Evolutionary conservation across 768 basidiomycete species (phyloP).

Genomic region (Strobilomyces confusus): DNA sequence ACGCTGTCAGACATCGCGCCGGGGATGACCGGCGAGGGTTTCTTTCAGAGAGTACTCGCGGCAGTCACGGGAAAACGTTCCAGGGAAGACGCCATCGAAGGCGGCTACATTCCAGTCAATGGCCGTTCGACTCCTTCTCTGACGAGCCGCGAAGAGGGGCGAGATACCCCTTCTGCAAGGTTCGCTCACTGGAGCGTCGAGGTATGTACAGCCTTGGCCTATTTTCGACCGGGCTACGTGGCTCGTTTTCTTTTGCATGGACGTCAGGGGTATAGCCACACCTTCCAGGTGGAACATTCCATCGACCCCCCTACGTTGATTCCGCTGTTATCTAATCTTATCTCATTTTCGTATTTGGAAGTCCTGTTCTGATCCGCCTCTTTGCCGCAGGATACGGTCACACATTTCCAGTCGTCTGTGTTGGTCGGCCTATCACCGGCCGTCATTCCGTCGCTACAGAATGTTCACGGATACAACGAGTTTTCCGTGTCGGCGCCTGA

Average conservation of each 20-base stretch:
- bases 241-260: neutral
- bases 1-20: constrained; percentile 29
- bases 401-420: constrained; percentile 63
- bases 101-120: constrained; percentile 35
- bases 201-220: constrained; percentile 37
- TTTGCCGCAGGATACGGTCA: constrained; percentile 61
- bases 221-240: neutral
- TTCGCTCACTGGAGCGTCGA: constrained; percentile 66
- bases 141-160: constrained; percentile 29
- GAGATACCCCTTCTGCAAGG: constrained; percentile 59
- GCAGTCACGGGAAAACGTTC: constrained; percentile 28
- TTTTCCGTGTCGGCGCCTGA: constrained; percentile 84
- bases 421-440: constrained; percentile 58
- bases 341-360: neutral
- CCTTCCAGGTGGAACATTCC: constrained; percentile 1
- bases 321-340: neutral
- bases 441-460: constrained; percentile 60
- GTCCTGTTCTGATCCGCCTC: constrained; percentile 1
- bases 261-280: constrained; percentile 16
- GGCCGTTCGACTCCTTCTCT: constrained; percentile 9
- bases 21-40: constrained; percentile 43
- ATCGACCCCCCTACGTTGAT: neutral
- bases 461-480: constrained; percentile 86
- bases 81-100: constrained; percentile 32
- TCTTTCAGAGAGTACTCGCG: constrained; percentile 44